Percentiles rank a stretch among this genome's conserved stretches.
Evolutionary conservation across 805 yeast genomes (phyloP).

Genomic region (Torulaspora franciscae): DNA sequence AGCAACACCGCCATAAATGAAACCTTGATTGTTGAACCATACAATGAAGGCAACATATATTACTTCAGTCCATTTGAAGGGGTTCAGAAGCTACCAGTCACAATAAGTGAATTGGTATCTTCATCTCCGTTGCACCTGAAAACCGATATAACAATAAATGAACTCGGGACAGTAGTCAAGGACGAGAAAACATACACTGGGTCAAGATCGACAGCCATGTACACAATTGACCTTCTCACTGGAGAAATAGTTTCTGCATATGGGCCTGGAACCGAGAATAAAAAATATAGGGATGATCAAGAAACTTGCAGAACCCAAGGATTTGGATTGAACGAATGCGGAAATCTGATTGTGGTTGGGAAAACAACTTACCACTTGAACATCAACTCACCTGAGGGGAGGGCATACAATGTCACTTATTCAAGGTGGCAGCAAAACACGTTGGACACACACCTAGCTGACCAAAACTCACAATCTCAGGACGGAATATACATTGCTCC

Average conservation of each 20-base stretch:
- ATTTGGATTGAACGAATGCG: slow-evolving; percentile 19
- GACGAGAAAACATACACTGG: slow-evolving; percentile 89
- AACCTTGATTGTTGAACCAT: slow-evolving; percentile 89
- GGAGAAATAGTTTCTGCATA: slow-evolving; percentile 70
- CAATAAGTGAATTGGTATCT: slow-evolving; percentile 68
- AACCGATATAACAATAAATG: slow-evolving; percentile 43
- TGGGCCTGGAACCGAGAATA: slow-evolving; percentile 47
- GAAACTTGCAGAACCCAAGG: slow-evolving; percentile 13
- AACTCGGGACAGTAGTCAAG: slow-evolving; percentile 34
- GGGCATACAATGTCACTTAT: slow-evolving; percentile 81
- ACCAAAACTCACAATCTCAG: slow-evolving; percentile 49
- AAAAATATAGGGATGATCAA: slow-evolving; percentile 15
- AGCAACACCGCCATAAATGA: slow-evolving; percentile 21
- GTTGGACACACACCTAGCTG: slow-evolving; percentile 52
- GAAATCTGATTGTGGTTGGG: slow-evolving; percentile 53
- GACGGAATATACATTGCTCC: slow-evolving; percentile 82
- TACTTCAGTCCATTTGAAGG: slow-evolving; percentile 74
- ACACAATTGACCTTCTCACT: slow-evolving; percentile 62
- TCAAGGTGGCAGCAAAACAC: slow-evolving; percentile 91
- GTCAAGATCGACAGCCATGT: slow-evolving; percentile 65
- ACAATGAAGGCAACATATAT: slow-evolving; percentile 75
- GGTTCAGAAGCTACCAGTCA: slow-evolving; percentile 72
- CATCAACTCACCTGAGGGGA: slow-evolving; percentile 67
- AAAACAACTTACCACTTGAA: slow-evolving; percentile 66
- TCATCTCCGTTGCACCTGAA: slow-evolving; percentile 80